These are phyloP conservation scores for Ichthyophthirius multifiliis DNA, from an alignment of 169 alveolate genomes.

Conservation along the genomic window DNA sequence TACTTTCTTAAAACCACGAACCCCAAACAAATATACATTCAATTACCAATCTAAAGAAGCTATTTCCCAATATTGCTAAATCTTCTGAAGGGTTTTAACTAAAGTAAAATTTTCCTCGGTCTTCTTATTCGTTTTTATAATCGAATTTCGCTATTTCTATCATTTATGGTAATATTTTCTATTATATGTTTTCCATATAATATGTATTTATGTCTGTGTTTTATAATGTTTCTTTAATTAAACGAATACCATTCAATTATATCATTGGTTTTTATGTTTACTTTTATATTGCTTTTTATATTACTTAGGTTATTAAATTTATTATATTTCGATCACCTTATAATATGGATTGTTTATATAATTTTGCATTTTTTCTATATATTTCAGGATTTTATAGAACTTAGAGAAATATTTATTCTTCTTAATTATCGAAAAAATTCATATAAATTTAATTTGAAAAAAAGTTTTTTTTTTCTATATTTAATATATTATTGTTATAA, in stretches of 20 bases:
- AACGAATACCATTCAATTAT: not conserved
- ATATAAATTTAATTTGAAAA: too few relatives aligned
- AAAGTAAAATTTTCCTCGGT: conserved; percentile 13
- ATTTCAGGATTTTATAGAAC: not conserved
- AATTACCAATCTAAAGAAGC: conserved; percentile 11
- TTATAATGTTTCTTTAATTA: not conserved
- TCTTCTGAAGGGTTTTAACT: not conserved
- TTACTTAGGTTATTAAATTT: not conserved
- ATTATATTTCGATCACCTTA: not conserved
- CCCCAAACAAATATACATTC: conserved; percentile 10
- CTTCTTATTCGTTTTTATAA: not conserved
- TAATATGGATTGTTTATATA: not conserved
- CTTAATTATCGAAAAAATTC: too few relatives aligned
- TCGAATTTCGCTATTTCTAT: not conserved
- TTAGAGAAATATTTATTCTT: too few relatives aligned
- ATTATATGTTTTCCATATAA: not conserved
- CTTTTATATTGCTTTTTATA: not conserved
- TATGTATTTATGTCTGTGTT: not conserved
- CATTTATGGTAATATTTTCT: not conserved
- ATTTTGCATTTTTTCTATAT: not conserved
- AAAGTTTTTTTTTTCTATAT: too few relatives aligned
- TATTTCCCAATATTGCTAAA: not conserved
- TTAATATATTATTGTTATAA: too few relatives aligned
- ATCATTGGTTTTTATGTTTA: not conserved
- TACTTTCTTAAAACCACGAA: not conserved